Base-by-base conservation (phyloP, 2,329 filamentous ascomycete species). In the Calonectria naviculata region DNA sequence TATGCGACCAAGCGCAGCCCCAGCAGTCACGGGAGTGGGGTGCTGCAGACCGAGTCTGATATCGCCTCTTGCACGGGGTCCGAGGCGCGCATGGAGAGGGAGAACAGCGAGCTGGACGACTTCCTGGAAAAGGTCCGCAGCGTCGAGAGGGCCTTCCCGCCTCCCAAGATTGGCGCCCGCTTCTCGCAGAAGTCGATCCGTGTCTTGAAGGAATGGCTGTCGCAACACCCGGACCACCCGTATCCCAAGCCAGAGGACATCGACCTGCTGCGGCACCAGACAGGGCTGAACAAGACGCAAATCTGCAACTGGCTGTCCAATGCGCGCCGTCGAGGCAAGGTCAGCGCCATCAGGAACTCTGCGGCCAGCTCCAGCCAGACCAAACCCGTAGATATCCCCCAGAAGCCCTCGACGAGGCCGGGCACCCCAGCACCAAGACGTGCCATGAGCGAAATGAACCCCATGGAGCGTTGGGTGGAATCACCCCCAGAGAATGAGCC, bases 231-330 rank as follows among this genome's bases (percentile, higher is more conserved):
- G 7, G 49, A 60, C 21, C 64, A 67, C 24, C 64, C 64, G 21
- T 67, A 67, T n/a, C 64, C 64, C 13, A 67, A 46, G 28, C 41
- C 52, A 52, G 52, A 67, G 12, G 64, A 67, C 52, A 67, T 67
- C 19, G 64, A 67, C 72, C 87, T 89, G 67, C 86, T 97, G 28
- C 91, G 93, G 80, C 87, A 88, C 63, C 88, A 92, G 75, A 97
- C 94, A 1, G 93, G 94, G 8, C 87, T 97, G 34, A 94, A 89
- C 79, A 89, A 93, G 76, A 92, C 88, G 19, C 94, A 97, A 79
- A 95, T 97, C 72, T 91, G 91, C 21, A 97, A 96, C 81, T 97
- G 94, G 94, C 89, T 97, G 58, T 94, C 94, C 70, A 97, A 97
- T 81, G 94, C 94, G 67, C 90, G 94, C 56, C 90, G 94, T 69